Percentiles rank a stretch among this genome's conserved stretches.
Evolutionary conservation across 2,329 filamentous ascomycete species (phyloP).

Genomic region (Fusarium sp.): DNA sequence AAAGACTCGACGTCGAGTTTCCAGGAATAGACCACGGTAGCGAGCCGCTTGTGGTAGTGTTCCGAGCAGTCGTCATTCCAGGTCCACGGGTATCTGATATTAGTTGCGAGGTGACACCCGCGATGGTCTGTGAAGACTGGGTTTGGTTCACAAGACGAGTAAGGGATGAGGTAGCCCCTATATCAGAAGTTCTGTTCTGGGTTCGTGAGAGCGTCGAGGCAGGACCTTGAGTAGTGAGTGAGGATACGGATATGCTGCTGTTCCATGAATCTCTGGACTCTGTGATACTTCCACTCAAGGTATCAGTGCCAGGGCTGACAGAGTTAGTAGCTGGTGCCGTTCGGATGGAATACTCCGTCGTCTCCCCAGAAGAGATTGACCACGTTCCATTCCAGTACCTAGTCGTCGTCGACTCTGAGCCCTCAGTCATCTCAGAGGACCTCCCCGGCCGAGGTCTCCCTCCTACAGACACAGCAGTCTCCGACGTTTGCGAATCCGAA

Average conservation of each 20-base stretch:
- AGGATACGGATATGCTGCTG: background rate
- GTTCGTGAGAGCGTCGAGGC: background rate
- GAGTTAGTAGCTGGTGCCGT: background rate
- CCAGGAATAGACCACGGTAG: constrained; percentile 23
- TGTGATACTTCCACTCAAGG: background rate
- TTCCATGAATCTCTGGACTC: constrained; percentile 10
- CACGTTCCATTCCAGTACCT: constrained; percentile 3
- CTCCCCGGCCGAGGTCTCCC: constrained; percentile 24
- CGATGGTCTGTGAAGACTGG: constrained; percentile 1
- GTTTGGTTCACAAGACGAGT: constrained; percentile 3
- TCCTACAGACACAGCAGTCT: constrained; percentile 9
- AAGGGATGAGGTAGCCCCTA: background rate
- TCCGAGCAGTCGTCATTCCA: constrained; percentile 17
- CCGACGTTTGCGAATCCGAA: constrained; percentile 8
- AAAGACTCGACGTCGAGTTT: constrained; percentile 19
- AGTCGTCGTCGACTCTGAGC: background rate
- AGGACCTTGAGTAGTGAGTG: background rate
- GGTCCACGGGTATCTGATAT: constrained; percentile 4
- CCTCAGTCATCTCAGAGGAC: constrained; percentile 5
- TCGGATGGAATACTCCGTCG: background rate
- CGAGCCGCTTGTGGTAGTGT: constrained; percentile 10
- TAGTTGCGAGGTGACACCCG: background rate
- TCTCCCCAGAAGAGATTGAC: background rate
- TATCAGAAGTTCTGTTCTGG: background rate
- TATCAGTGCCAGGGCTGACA: background rate